Evolutionary conservation across 495 filamentous ascomycete genomes (phyloP).

Genomic region (Trichoderma asperelloides): DNA sequence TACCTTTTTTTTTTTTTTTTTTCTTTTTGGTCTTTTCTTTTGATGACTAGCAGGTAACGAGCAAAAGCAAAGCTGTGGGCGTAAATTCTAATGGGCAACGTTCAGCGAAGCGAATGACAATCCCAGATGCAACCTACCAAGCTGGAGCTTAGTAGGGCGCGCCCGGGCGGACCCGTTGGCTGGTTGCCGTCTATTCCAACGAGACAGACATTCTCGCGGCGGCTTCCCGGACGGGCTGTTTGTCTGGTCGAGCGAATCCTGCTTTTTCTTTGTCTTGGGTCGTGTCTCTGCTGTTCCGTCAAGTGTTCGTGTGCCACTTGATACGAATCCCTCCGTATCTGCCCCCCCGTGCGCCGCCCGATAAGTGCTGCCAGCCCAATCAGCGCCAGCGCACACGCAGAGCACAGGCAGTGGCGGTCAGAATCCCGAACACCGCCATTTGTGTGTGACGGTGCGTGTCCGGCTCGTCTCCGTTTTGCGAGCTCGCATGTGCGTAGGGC

Average conservation of each 20-base stretch:
- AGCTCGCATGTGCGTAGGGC: not conserved
- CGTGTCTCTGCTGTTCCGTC: too few relatives aligned
- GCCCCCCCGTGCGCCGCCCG: too few relatives aligned
- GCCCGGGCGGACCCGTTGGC: not conserved
- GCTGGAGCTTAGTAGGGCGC: not conserved
- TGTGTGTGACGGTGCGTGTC: not conserved
- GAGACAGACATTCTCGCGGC: too few relatives aligned
- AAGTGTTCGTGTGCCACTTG: too few relatives aligned
- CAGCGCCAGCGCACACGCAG: not conserved
- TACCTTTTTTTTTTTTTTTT: not conserved
- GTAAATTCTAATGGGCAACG: not conserved
- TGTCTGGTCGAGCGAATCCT: too few relatives aligned
- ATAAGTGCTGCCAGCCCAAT: not conserved
- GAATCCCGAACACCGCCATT: conserved; percentile 2
- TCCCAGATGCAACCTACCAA: too few relatives aligned
- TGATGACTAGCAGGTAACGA: not conserved
- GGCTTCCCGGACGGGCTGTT: too few relatives aligned
- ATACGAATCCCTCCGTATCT: too few relatives aligned
- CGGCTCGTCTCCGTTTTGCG: not conserved
- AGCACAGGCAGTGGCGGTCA: conserved; percentile 1
- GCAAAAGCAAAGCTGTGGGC: not conserved
- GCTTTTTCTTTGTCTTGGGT: too few relatives aligned
- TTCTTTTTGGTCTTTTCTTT: too few relatives aligned
- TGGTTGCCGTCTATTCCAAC: not conserved
- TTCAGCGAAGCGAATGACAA: not conserved